Conservation (phyloP, 2,329 filamentous ascomycete species). For the Periconia sp. region DNA sequence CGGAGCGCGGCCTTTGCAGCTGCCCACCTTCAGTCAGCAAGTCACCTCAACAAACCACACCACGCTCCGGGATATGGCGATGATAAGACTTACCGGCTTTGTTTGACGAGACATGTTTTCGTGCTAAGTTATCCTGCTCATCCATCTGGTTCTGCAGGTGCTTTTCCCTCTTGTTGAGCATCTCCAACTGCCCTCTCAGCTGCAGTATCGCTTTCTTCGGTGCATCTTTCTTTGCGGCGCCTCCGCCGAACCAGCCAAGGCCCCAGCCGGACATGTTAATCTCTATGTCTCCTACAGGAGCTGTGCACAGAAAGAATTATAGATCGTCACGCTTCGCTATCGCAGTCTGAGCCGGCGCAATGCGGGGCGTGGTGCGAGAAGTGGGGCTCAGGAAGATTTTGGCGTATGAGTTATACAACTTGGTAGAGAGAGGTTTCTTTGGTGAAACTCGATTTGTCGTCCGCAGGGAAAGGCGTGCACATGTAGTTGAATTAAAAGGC, state of each 20-base stretch:
- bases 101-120: slow-evolving; percentile 87
- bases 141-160: slow-evolving; percentile 91
- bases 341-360: no score
- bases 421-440: no score
- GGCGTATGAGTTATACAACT: no score
- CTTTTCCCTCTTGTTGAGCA: slow-evolving; percentile 95
- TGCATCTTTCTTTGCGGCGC: slow-evolving; percentile 84
- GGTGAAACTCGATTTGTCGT: no score
- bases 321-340: no score
- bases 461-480: no score
- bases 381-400: no score
- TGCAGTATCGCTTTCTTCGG: slow-evolving; percentile 96
- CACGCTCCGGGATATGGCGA: not conserved
- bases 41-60: not conserved
- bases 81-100: slow-evolving; percentile 75
- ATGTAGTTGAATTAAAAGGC: no score
- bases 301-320: slow-evolving; percentile 5
- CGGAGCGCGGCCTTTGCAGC: slow-evolving; percentile 88
- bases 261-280: slow-evolving; percentile 55
- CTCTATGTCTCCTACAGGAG: slow-evolving; percentile 8
- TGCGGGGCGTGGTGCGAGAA: no score
- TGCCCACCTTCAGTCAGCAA: slow-evolving; percentile 47
- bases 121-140: slow-evolving; percentile 85
- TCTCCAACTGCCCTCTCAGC: slow-evolving; percentile 87
- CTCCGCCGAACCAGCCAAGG: slow-evolving; percentile 84